phyloP scores from a whole-genome alignment of 257 asterid genomes.

The Verbascum thapsus region DNA sequence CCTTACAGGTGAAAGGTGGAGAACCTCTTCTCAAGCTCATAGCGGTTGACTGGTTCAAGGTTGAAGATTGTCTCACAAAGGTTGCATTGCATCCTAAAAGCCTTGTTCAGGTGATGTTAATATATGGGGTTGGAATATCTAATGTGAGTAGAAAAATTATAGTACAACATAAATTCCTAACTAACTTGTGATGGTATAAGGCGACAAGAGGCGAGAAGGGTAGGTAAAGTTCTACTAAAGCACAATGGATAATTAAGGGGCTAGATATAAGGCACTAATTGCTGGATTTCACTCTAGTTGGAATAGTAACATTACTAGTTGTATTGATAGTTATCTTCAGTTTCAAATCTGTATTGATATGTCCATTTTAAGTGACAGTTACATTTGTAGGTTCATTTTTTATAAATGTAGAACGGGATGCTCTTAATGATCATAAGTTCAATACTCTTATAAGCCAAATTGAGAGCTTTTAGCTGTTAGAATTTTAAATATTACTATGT shows the following conservation, averaged over 20 bases:
- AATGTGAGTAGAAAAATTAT: not conserved
- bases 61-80: constrained; percentile 57
- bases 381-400: too few species aligned
- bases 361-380: too few species aligned
- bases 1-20: constrained; percentile 81
- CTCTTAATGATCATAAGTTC: constrained; percentile 2
- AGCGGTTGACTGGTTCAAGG: constrained; percentile 98
- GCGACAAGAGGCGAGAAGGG: too few species aligned
- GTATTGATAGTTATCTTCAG: too few species aligned
- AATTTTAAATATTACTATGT: not conserved
- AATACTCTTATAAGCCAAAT: not conserved
- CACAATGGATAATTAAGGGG: too few species aligned
- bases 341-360: too few species aligned
- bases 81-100: constrained; percentile 84
- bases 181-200: not conserved
- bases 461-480: constrained; percentile 10
- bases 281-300: too few species aligned
- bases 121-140: constrained; percentile 3
- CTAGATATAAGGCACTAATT: too few species aligned
- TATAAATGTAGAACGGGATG: too few species aligned
- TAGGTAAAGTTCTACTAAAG: too few species aligned
- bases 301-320: too few species aligned
- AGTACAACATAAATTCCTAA: not conserved
- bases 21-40: constrained; percentile 92
- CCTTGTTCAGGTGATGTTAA: constrained; percentile 75